Evolutionary conservation across 495 filamentous ascomycete species (phyloP), one percentile per base, ranked within the genome.

Genomic region (Podospora didyma): DNA sequence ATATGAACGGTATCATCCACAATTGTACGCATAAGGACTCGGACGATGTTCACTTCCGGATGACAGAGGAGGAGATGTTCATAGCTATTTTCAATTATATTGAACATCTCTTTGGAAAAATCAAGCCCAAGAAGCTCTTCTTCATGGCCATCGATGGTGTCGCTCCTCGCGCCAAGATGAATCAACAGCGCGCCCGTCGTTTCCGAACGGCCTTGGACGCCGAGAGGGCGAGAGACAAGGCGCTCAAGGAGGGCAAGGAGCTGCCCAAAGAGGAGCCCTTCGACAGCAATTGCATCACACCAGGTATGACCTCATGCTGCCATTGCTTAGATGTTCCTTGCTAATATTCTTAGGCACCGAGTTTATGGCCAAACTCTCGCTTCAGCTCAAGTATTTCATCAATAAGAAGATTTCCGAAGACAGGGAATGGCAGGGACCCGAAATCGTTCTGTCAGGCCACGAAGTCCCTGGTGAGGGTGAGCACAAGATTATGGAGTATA

Each of bases 401-500:
- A 94, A 86, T 81, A 99, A 97, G 75, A 99, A 99, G 73, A 86
- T 99, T 5, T 91, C 92, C 0, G 95, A 99, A 63, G 95, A 99
- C 72, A 83, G 82, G 23, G 93, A 99, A 55, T 97, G 95, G 95
- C 93, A 99, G 72, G 88, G 87, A 31, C 89, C 93, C 42, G 92
- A 99, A 57, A 87, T 99, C 62, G 89, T 99, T 21, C 81, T 99
- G 44, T 99, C 95, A 6, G 95, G 95, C 26, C 95, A 97, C 70
- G 95, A 99, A 76, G 92, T 96, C n/a, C 95, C 95, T 0, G 95
- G 95, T 53, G 95, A 99, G 73, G 95, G 95, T 53, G 95, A 98
- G 73, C 94, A 98, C 76, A 99, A 99, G 76, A 96, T 99, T 70
- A 99, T 97, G 95, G 95, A 99, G 71, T 97, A 97, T 69, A 99